These are phyloP conservation scores for Barbatosphaeria neglecta DNA, from an alignment of 495 filamentous ascomycete genomes.

Conservation along the genomic window DNA sequence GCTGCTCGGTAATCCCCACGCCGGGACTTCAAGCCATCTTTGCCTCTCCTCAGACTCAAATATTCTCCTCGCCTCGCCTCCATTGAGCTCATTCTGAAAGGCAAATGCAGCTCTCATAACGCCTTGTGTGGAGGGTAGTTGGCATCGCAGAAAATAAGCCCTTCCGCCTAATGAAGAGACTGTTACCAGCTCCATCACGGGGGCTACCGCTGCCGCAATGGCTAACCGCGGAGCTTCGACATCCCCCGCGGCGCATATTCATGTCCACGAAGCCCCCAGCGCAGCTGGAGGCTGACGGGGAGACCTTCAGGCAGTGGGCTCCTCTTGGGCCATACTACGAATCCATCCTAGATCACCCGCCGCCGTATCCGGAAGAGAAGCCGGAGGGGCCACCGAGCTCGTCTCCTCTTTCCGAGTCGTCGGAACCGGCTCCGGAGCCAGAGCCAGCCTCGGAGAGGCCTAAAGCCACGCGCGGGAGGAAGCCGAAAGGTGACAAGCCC, in stretches of 20 bases:
- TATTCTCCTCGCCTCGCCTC: too few relatives aligned
- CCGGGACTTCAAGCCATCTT: background rate
- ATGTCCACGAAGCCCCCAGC: slow-evolving; percentile 5
- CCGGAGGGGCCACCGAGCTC: slow-evolving; percentile 26
- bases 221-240: background rate
- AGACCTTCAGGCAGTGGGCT: slow-evolving; percentile 17
- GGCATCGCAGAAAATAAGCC: background rate
- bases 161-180: background rate
- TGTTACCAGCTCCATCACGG: background rate
- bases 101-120: background rate
- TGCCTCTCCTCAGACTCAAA: background rate
- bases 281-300: slow-evolving; percentile 8
- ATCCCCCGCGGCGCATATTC: background rate
- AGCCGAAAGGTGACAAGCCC: slow-evolving; percentile 11
- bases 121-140: background rate
- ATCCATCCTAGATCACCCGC: slow-evolving; percentile 30
- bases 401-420: slow-evolving; percentile 18
- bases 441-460: slow-evolving; percentile 16
- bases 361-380: slow-evolving; percentile 20
- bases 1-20: background rate
- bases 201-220: background rate
- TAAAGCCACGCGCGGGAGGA: background rate
- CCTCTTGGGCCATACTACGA: slow-evolving; percentile 31
- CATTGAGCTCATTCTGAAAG: background rate
- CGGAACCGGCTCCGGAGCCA: too few relatives aligned